Conservation (phyloP, 768 basidiomycete species). For the Leccinum pellstonianum region DNA sequence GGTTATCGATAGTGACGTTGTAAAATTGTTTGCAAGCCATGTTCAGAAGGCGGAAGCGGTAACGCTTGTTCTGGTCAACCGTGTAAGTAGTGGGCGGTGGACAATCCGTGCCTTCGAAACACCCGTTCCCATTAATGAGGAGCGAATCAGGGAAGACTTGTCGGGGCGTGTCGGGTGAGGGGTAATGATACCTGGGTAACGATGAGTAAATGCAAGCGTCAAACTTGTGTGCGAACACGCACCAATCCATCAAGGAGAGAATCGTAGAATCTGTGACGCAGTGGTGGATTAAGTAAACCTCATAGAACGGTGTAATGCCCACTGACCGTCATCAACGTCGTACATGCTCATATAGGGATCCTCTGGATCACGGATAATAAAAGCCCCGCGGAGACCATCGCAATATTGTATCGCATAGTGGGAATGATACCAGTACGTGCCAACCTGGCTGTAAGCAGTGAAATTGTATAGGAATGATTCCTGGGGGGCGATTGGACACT, state of each 20-base stretch:
- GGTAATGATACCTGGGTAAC: constrained; percentile 20
- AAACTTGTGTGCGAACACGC: background rate
- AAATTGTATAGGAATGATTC: constrained; percentile 40
- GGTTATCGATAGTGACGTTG: constrained; percentile 28
- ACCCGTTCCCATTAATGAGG: constrained; percentile 43
- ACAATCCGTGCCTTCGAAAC: constrained; percentile 24
- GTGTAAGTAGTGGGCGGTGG: constrained; percentile 31
- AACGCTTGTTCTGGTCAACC: constrained; percentile 34
- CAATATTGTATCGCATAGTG: constrained; percentile 21
- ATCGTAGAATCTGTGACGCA: background rate
- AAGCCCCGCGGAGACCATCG: constrained; percentile 41
- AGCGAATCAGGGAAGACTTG: constrained; percentile 29
- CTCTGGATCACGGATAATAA: constrained; percentile 11
- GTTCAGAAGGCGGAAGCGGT: constrained; percentile 40
- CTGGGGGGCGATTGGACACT: constrained; percentile 39
- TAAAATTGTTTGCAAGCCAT: constrained; percentile 36
- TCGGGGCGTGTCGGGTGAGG: constrained; percentile 4
- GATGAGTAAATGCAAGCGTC: background rate
- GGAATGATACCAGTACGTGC: constrained; percentile 40
- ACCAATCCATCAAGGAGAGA: background rate
- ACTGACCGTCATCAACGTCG: constrained; percentile 25
- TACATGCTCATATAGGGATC: constrained; percentile 20
- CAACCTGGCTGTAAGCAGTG: constrained; percentile 29
- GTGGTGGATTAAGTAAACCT: background rate
- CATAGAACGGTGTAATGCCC: background rate